A percentile compares a stretch with the other conserved stretches of the same genome.
phyloP scores from a whole-genome alignment of 768 basidiomycete species.

The Amanita pallidorosea region DNA sequence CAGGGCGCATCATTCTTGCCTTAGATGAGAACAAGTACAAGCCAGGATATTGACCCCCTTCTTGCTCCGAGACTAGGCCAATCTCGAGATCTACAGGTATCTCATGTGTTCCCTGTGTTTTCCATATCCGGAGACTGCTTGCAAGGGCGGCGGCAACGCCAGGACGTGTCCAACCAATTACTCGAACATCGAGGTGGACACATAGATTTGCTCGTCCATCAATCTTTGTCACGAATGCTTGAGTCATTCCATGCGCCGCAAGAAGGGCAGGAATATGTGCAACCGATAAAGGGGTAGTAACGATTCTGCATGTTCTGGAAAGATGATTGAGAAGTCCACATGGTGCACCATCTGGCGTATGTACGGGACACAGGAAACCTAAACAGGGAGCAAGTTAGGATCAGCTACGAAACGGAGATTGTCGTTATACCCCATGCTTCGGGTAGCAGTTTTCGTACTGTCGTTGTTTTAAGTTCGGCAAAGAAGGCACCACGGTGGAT shows the following conservation, averaged over 20 bases:
- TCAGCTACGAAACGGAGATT: conserved; percentile 8
- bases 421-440: conserved; percentile 88
- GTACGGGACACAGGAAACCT: conserved; percentile 98
- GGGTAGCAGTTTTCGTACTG: conserved; percentile 90
- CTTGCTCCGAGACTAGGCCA: conserved; percentile 77
- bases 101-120: conserved; percentile 75
- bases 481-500: conserved; percentile 99
- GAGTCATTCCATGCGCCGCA: conserved; percentile 88
- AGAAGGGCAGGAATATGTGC: conserved; percentile 77
- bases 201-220: conserved; percentile 77
- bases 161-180: conserved; percentile 89
- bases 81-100: conserved; percentile 93
- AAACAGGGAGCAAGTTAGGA: conserved; percentile 1
- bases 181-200: conserved; percentile 89
- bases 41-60: conserved; percentile 95
- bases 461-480: conserved; percentile 95
- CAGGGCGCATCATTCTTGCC: conserved; percentile 96
- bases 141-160: conserved; percentile 69
- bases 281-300: conserved; percentile 66
- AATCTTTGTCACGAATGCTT: conserved; percentile 67
- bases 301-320: conserved; percentile 85
- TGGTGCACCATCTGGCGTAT: conserved; percentile 96
- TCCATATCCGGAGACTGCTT: conserved; percentile 82
- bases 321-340: conserved; percentile 98
- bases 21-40: conserved; percentile 82